Conservation (phyloP, 805 yeast species). For the Sugiyamaella boreocaroliniensis region DNA sequence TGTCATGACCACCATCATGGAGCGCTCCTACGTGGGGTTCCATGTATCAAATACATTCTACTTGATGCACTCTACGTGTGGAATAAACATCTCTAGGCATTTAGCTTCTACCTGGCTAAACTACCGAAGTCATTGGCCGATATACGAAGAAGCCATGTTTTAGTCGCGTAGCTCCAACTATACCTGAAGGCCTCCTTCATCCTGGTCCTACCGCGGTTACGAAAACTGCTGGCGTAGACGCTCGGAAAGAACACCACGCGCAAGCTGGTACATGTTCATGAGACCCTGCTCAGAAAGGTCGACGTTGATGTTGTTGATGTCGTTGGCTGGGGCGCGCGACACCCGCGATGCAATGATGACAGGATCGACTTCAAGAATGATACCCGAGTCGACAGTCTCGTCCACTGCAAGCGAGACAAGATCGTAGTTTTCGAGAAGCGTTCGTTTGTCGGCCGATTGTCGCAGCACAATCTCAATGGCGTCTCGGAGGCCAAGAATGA, state of each 20-base stretch:
- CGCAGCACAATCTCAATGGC: slow-evolving; percentile 71
- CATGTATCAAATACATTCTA: no score
- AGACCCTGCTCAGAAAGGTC: slow-evolving; percentile 43
- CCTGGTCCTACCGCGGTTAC: background rate
- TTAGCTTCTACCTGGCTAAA: no score
- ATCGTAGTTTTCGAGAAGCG: slow-evolving; percentile 78
- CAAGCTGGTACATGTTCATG: slow-evolving; percentile 80
- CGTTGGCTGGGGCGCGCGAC: slow-evolving; percentile 76
- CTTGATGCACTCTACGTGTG: no score
- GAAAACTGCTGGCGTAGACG: slow-evolving; percentile 39
- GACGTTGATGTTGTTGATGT: slow-evolving; percentile 37
- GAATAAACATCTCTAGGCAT: background rate
- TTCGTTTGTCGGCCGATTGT: slow-evolving; percentile 64
- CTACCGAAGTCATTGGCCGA: no score
- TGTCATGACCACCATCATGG: no score
- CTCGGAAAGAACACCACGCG: slow-evolving; percentile 62
- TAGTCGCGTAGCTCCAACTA: background rate
- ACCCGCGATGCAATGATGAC: slow-evolving; percentile 83
- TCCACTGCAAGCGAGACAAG: slow-evolving; percentile 80
- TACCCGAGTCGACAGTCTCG: slow-evolving; percentile 90
- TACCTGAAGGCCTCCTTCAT: no score
- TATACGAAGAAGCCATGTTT: background rate
- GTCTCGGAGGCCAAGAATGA: slow-evolving; percentile 70
- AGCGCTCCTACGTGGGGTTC: no score
- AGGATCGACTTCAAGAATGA: slow-evolving; percentile 84